Percentiles rank a stretch among this genome's conserved stretches.
phyloP scores from a whole-genome alignment of 2,329 filamentous ascomycete species.

The Hymenoscyphus repandus region DNA sequence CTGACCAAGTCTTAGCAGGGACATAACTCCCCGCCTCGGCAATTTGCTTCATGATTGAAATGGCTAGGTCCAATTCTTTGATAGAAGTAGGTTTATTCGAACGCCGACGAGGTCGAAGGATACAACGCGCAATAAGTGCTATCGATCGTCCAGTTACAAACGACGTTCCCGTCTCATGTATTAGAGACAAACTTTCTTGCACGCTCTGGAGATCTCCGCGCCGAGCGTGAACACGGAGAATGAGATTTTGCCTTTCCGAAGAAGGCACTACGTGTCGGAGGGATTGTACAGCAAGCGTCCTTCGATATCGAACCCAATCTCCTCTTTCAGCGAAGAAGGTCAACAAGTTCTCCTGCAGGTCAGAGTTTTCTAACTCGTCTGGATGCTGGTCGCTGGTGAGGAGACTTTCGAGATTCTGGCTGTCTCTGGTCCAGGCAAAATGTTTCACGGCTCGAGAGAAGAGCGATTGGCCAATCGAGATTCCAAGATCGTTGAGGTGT shows the following conservation, averaged over 20 bases:
- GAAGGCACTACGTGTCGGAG: constrained; percentile 34
- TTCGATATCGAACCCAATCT: constrained; percentile 47
- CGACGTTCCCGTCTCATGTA: constrained; percentile 40
- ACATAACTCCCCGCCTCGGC: constrained; percentile 40
- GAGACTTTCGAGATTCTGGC: constrained; percentile 23
- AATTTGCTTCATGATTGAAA: constrained; percentile 42
- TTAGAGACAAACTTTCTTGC: constrained; percentile 36
- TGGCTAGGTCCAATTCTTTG: constrained; percentile 32
- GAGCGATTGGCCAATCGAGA: constrained; percentile 55
- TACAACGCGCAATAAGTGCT: constrained; percentile 34
- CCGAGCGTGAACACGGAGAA: constrained; percentile 37
- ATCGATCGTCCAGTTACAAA: constrained; percentile 39
- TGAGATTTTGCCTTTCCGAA: constrained; percentile 40
- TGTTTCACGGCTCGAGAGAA: constrained; percentile 63
- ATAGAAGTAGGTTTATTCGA: constrained; percentile 17
- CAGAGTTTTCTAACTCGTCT: constrained; percentile 52
- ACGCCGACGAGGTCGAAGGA: constrained; percentile 35
- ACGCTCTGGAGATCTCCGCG: constrained; percentile 30
- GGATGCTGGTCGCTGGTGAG: constrained; percentile 58
- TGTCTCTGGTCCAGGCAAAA: constrained; percentile 54
- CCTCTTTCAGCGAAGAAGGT: constrained; percentile 43
- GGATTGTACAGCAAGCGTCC: constrained; percentile 50
- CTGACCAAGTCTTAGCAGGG: constrained; percentile 44
- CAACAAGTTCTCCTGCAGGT: constrained; percentile 50
- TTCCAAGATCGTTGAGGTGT: constrained; percentile 55